phyloP scores from a whole-genome alignment of 2,329 filamentous ascomycete genomes.

The Colletotrichum sp. region DNA sequence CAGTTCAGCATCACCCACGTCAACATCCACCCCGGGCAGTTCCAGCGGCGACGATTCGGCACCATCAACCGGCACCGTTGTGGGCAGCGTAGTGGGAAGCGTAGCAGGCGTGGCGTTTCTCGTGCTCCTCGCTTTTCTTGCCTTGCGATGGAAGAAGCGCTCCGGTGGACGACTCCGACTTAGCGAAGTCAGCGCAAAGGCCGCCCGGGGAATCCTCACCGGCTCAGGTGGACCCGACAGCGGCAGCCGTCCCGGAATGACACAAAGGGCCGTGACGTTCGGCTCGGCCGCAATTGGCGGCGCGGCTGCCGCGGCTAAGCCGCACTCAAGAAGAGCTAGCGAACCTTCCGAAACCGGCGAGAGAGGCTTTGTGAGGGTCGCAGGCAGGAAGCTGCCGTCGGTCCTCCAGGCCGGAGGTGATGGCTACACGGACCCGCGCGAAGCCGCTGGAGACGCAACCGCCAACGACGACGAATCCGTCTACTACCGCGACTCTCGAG shows the following conservation, averaged over 20 bases:
- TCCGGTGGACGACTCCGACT: constrained; percentile 48
- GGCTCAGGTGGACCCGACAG: constrained; percentile 25
- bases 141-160: constrained; percentile 62
- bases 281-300: neutral
- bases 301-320: constrained; percentile 19
- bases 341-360: constrained; percentile 48
- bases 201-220: constrained; percentile 33
- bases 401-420: constrained; percentile 68
- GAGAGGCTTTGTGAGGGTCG: constrained; percentile 68
- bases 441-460: constrained; percentile 29
- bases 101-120: constrained; percentile 64
- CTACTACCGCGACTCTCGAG: constrained; percentile 59
- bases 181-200: constrained; percentile 40
- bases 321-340: constrained; percentile 38
- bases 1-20: constrained; percentile 7
- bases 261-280: constrained; percentile 49
- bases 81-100: constrained; percentile 62
- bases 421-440: constrained; percentile 60
- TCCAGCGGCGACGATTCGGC: neutral
- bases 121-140: constrained; percentile 55
- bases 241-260: constrained; percentile 41
- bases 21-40: constrained; percentile 24
- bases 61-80: constrained; percentile 36
- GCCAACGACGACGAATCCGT: constrained; percentile 47
- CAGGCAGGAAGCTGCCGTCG: constrained; percentile 68